phyloP scores from a whole-genome alignment of 768 basidiomycete species.

The Termitomyces eurrhizus region DNA sequence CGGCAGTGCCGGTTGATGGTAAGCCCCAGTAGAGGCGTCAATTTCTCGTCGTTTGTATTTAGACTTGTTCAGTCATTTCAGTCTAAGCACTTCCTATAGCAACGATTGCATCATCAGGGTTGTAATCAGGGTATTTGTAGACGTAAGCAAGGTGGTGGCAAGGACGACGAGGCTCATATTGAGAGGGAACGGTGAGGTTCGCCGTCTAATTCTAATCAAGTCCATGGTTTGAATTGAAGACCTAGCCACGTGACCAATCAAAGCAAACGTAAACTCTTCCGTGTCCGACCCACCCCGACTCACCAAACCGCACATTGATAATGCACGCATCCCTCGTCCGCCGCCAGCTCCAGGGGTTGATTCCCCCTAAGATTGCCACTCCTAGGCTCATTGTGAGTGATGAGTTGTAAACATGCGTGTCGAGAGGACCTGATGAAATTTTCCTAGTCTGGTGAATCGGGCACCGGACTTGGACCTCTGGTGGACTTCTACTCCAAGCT shows the following conservation, averaged over 20 bases:
- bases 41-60: not conserved
- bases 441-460: constrained; percentile 72
- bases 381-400: constrained; percentile 78
- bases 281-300: constrained; percentile 21
- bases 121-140: too few relatives aligned
- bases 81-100: not conserved
- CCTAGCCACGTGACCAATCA: constrained; percentile 7
- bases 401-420: not conserved
- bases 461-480: constrained; percentile 76
- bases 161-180: too few relatives aligned
- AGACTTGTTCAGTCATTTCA: not conserved
- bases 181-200: too few relatives aligned
- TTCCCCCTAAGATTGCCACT: constrained; percentile 95
- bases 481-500: constrained; percentile 97
- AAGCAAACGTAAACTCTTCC: constrained; percentile 9
- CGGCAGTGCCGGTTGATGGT: not conserved
- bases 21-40: not conserved
- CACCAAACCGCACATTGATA: constrained; percentile 21
- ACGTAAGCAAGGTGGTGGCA: too few relatives aligned
- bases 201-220: too few relatives aligned
- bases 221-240: too few relatives aligned
- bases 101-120: too few relatives aligned
- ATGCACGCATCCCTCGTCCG: constrained; percentile 86
- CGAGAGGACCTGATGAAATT: constrained; percentile 7
- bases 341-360: constrained; percentile 77